Percentiles rank a stretch among this genome's conserved stretches.
phyloP scores from a whole-genome alignment of 768 basidiomycete species.

The Collybia sp. region DNA sequence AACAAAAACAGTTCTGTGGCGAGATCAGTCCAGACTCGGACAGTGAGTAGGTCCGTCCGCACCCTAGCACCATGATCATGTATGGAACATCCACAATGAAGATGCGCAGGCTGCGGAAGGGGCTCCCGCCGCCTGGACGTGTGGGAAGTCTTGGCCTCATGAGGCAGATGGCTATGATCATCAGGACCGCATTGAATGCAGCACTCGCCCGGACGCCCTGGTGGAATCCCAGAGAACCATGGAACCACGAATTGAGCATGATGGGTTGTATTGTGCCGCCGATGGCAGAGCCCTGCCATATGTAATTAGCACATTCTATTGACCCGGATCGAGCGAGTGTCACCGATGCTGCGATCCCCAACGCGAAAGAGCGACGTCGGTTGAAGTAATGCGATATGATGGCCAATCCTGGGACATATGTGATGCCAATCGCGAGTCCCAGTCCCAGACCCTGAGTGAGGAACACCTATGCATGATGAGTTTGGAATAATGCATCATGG shows the following conservation, averaged over 20 bases:
- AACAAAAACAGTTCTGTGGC: constrained; percentile 23
- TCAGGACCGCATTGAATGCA: constrained; percentile 24
- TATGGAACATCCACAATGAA: constrained; percentile 30
- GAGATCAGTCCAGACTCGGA: not conserved
- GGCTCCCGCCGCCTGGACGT: constrained; percentile 9
- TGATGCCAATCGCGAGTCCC: constrained; percentile 27
- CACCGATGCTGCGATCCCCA: constrained; percentile 43
- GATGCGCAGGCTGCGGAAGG: constrained; percentile 13
- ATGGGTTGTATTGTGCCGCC: constrained; percentile 56
- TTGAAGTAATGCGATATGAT: constrained; percentile 42
- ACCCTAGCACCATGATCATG: constrained; percentile 13
- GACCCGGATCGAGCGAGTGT: not conserved
- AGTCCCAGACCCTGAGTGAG: constrained; percentile 6
- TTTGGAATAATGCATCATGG: not conserved
- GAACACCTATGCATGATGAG: not conserved
- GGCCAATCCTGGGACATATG: constrained; percentile 37
- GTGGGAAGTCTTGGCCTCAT: constrained; percentile 33
- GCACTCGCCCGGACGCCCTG: constrained; percentile 35
- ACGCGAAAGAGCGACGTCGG: constrained; percentile 33
- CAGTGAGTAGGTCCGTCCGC: not conserved
- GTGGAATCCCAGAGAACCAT: constrained; percentile 31
- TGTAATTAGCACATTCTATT: not conserved
- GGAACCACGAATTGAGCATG: constrained; percentile 47
- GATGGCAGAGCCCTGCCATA: constrained; percentile 1
- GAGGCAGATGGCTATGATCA: constrained; percentile 26